These are phyloP conservation scores for Dendrobium officinale DNA, from an alignment of 106 monocot genomes.

Conservation along the genomic window DNA sequence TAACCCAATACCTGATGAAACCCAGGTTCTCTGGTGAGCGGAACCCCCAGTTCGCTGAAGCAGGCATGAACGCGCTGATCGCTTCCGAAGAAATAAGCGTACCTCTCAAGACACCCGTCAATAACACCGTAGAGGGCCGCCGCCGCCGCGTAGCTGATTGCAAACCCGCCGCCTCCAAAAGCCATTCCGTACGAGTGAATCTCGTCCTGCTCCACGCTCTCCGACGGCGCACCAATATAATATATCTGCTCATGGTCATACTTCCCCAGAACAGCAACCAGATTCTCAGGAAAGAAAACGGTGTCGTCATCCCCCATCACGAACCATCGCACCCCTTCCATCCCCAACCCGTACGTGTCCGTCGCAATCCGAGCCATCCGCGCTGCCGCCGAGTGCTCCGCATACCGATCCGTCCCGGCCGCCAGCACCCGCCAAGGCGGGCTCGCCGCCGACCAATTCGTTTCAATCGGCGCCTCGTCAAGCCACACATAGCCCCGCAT, in stretches of 20 bases:
- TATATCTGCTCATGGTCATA: conserved; percentile 78
- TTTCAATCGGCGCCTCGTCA: conserved; percentile 29
- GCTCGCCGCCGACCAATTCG: conserved; percentile 18
- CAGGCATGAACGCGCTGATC: conserved; percentile 72
- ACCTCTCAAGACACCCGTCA: conserved; percentile 61
- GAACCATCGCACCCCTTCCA: conserved; percentile 52
- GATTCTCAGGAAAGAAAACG: conserved; percentile 78
- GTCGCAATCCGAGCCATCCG: conserved; percentile 59
- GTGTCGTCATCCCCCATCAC: conserved; percentile 98
- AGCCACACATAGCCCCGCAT: conserved; percentile 69
- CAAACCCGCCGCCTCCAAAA: conserved; percentile 86
- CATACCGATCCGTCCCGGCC: conserved; percentile 33
- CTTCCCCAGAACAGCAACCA: conserved; percentile 50
- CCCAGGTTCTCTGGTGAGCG: conserved; percentile 61
- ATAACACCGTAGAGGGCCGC: conserved; percentile 31
- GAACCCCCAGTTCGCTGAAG: conserved; percentile 63
- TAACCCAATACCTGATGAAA: conserved; percentile 72
- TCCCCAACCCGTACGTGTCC: conserved; percentile 26
- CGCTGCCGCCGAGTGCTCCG: conserved; percentile 37
- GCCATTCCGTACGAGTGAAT: conserved; percentile 81
- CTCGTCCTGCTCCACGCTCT: conserved; percentile 79
- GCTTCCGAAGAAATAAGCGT: conserved; percentile 52
- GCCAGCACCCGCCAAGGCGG: conserved; percentile 55
- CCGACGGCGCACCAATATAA: conserved; percentile 65
- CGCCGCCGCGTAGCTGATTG: conserved; percentile 59